Evolutionary conservation across 768 basidiomycete genomes (phyloP).

Genomic region (Austroboletus eburneus): DNA sequence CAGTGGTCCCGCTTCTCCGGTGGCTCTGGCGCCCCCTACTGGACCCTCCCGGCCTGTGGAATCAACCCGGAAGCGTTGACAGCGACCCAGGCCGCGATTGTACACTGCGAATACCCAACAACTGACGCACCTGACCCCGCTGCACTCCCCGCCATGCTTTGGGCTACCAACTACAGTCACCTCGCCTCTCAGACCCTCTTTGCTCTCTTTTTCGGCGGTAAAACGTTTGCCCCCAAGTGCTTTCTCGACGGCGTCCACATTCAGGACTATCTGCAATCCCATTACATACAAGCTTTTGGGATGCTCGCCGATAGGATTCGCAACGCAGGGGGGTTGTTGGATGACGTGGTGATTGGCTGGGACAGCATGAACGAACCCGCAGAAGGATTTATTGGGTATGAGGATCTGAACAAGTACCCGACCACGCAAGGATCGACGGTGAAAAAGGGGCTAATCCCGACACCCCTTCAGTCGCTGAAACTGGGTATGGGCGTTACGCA

Average conservation of each 20-base stretch:
- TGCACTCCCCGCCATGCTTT: slow-evolving; percentile 87
- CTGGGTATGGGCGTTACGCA: slow-evolving; percentile 86
- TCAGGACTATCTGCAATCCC: slow-evolving; percentile 80
- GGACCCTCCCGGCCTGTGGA: slow-evolving; percentile 89
- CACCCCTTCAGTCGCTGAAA: slow-evolving; percentile 75
- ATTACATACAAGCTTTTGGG: slow-evolving; percentile 73
- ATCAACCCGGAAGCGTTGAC: slow-evolving; percentile 84
- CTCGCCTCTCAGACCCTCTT: slow-evolving; percentile 86
- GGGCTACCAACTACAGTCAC: slow-evolving; percentile 94
- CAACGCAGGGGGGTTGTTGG: slow-evolving; percentile 71
- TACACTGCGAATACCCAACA: slow-evolving; percentile 85
- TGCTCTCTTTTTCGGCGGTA: slow-evolving; percentile 92
- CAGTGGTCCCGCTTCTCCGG: slow-evolving; percentile 96
- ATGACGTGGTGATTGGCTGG: slow-evolving; percentile 93
- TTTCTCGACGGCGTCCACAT: slow-evolving; percentile 89
- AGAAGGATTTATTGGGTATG: slow-evolving; percentile 68
- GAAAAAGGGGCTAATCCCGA: slow-evolving; percentile 86
- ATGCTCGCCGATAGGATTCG: slow-evolving; percentile 70
- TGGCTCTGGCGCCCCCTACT: slow-evolving; percentile 92
- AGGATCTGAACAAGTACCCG: slow-evolving; percentile 64
- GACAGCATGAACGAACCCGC: slow-evolving; percentile 94
- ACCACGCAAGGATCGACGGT: slow-evolving; percentile 63
- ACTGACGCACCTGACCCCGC: slow-evolving; percentile 62
- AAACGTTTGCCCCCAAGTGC: slow-evolving; percentile 86
- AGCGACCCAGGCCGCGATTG: slow-evolving; percentile 75